Evolutionary conservation across 2,329 filamentous ascomycete species (phyloP).

Genomic region (Aspergillus candidus): DNA sequence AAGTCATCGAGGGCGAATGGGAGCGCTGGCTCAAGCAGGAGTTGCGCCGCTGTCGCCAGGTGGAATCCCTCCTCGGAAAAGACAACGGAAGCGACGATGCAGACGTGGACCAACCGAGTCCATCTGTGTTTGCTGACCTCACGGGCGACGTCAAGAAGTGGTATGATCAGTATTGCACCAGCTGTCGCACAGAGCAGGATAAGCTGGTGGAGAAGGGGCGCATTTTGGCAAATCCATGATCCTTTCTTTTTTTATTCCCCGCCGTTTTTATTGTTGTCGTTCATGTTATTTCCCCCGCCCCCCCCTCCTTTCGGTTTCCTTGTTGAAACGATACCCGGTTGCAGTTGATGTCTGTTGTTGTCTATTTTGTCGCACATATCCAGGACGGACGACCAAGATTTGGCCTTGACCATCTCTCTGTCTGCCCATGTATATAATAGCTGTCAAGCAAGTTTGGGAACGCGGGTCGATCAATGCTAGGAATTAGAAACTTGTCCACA

Average conservation of each 20-base stretch:
- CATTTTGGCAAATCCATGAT: constrained; percentile 16
- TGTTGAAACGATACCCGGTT: constrained; percentile 28
- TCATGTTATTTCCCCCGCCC: neutral
- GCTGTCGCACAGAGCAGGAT: constrained; percentile 47
- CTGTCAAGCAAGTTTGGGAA: too few species aligned
- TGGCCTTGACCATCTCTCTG: too few species aligned
- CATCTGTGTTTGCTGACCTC: constrained; percentile 28
- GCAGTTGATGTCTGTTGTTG: constrained; percentile 12
- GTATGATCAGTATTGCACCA: constrained; percentile 58
- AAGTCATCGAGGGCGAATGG: constrained; percentile 83
- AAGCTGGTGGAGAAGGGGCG: constrained; percentile 17
- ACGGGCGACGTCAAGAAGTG: constrained; percentile 47
- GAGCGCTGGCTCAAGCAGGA: constrained; percentile 87
- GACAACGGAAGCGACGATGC: constrained; percentile 16
- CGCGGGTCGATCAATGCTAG: too few species aligned
- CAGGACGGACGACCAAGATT: neutral
- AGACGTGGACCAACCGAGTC: constrained; percentile 18
- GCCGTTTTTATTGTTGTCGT: neutral
- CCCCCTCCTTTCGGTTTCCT: constrained; percentile 8
- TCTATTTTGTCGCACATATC: constrained; percentile 4
- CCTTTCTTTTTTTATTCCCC: too few species aligned
- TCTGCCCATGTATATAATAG: neutral
- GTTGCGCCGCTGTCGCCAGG: constrained; percentile 64
- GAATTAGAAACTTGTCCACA: too few species aligned
- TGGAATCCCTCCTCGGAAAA: constrained; percentile 43